These are phyloP conservation scores for Chenopodium berlandieri DNA, from an alignment of 148 eudicot genomes.

Conservation along the genomic window DNA sequence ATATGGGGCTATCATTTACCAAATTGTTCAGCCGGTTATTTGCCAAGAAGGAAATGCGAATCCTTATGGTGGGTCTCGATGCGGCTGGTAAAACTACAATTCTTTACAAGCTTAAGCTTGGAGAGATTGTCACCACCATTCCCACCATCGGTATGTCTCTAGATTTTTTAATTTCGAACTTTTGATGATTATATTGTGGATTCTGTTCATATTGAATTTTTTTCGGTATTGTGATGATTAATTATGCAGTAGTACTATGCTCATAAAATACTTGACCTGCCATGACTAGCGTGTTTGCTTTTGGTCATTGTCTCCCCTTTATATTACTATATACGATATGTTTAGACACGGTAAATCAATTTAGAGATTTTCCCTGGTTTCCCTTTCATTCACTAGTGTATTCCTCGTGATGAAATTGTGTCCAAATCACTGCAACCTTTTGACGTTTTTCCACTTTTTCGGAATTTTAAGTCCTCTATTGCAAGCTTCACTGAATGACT, in stretches of 20 bases:
- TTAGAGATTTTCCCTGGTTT: neutral
- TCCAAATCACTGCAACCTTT: neutral
- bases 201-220: neutral
- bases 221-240: neutral
- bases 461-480: neutral
- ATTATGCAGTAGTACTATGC: neutral
- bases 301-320: neutral
- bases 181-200: neutral
- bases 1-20: slow-evolving; percentile 60
- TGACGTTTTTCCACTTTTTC: neutral
- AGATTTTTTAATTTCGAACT: neutral
- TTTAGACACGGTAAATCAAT: too few species aligned
- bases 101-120: slow-evolving; percentile 54
- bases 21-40: slow-evolving; percentile 60
- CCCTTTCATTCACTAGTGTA: neutral
- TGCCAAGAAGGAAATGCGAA: slow-evolving; percentile 64
- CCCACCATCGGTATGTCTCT: slow-evolving; percentile 42
- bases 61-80: slow-evolving; percentile 67
- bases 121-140: slow-evolving; percentile 63
- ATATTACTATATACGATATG: too few species aligned
- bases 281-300: neutral
- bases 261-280: neutral
- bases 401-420: neutral
- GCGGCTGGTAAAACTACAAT: slow-evolving; percentile 69
- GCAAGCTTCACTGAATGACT: neutral